Evolutionary conservation across 2,329 filamentous ascomycete species (phyloP).

Genomic region (Alternaria alternata): DNA sequence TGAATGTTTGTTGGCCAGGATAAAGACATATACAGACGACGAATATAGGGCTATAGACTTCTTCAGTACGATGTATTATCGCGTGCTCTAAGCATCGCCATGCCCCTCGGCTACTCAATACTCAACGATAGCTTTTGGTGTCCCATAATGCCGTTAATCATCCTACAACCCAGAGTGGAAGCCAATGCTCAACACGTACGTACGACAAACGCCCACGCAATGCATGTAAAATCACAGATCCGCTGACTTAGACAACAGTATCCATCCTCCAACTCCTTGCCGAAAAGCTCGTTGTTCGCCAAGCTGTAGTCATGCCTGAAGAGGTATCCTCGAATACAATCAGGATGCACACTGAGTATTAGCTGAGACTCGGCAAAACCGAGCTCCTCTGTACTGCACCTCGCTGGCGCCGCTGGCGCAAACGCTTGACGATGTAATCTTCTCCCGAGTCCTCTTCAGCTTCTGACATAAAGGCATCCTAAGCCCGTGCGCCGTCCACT

Average conservation of each 20-base stretch:
- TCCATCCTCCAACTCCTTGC: neutral
- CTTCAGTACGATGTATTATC: neutral
- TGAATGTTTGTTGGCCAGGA: neutral
- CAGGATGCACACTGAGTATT: neutral
- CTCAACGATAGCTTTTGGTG: constrained; percentile 4
- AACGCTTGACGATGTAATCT: neutral
- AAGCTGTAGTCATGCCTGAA: neutral
- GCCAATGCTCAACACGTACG: neutral
- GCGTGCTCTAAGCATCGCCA: neutral
- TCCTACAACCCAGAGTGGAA: constrained; percentile 1
- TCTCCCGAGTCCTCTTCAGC: neutral
- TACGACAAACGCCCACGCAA: constrained; percentile 15
- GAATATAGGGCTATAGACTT: neutral
- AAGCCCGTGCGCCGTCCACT: constrained; percentile 9
- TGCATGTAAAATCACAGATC: constrained; percentile 4
- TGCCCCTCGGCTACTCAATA: neutral
- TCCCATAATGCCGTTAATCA: constrained; percentile 4
- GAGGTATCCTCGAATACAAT: neutral
- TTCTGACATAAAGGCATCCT: constrained; percentile 3
- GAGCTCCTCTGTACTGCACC: neutral
- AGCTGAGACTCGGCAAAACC: no score
- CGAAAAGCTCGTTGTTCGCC: neutral
- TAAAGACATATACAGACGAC: neutral
- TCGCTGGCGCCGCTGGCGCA: neutral
- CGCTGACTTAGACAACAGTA: neutral